Evolutionary conservation across 2,329 filamentous ascomycete species (phyloP), one percentile per base, ranked within the genome.

Genomic region (Curvularia lunata): DNA sequence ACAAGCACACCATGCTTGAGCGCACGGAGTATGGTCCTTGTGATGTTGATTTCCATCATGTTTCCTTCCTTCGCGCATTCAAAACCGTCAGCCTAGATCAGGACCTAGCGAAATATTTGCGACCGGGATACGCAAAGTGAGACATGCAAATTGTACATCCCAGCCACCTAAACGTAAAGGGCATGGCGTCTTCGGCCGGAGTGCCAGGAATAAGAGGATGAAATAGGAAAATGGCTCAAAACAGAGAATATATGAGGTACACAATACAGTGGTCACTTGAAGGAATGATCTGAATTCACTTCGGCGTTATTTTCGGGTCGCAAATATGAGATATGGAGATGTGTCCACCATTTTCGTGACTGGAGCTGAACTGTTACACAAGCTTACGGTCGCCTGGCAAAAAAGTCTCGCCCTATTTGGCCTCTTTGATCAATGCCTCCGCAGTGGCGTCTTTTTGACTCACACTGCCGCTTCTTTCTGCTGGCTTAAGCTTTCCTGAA

Each of bases 381-480:
- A 30, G 21, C 32, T 38, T 16, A 48, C n/a, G 12, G 41, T 25
- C 30, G 43, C n/a, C 34, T 27, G 34, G 25, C 23, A 19, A 16
- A 12, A 16, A 28, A 18, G 12, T 12, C 2, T 19, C 16, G 34
- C 13, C 34, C 53, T 67, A 76, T 61, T 75, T 76, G 9, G 70
- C 62, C 2, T 75, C 71, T 60, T 75, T 75, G 62, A 83, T 66
- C 40, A 83, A 59, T 46, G 80, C 80, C 63, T 81, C 80, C 7
- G 79, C 79, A 25, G 76, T 76, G 52, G 79, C 79, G 63, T 83
- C 77, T 60, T 75, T 80, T 46, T 78, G 76, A 3, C 77, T 75
- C n/a, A 76, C 71, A 51, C 75, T 80, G 42, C 78, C 78, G 46
- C 73, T 77, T 58, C 75, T 69, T 58, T 77, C 77, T 13, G 75